phyloP scores from a whole-genome alignment of 345 rosid species.

The Eucalyptus guilfoylei region DNA sequence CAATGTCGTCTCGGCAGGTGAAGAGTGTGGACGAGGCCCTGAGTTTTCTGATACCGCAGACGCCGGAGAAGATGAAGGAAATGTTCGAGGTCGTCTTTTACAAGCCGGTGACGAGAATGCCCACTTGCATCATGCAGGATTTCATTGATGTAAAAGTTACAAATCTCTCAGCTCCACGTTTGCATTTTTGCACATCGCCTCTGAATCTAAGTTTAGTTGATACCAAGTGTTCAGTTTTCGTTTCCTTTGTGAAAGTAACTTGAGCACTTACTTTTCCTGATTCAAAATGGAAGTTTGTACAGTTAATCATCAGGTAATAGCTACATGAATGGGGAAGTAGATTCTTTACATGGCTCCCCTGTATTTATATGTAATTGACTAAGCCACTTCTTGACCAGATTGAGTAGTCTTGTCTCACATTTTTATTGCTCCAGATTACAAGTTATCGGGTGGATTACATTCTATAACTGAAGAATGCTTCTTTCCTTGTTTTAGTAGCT shows the following conservation, averaged over 20 bases:
- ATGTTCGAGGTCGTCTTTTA: neutral
- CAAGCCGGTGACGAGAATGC: neutral
- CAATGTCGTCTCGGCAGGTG: neutral
- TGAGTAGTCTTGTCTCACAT: neutral
- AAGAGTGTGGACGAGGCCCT: constrained; percentile 2
- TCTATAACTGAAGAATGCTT: neutral
- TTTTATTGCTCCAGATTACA: neutral
- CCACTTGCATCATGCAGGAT: neutral
- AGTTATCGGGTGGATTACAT: neutral
- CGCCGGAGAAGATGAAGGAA: constrained; percentile 2
- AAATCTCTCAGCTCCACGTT: neutral
- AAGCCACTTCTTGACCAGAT: neutral
- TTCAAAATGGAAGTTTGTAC: neutral
- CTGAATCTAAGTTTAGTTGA: neutral
- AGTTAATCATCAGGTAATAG: neutral
- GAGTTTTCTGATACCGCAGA: neutral
- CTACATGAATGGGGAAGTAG: neutral
- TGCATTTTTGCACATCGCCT: neutral
- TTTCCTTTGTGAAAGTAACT: neutral
- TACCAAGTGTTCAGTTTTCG: neutral
- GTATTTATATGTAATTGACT: neutral
- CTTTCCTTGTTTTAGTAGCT: neutral
- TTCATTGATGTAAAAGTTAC: neutral
- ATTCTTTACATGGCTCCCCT: neutral
- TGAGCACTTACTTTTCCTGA: neutral